Percentiles rank a stretch among this genome's conserved stretches.
These are phyloP conservation scores for Cladosporium sp. DNA, from an alignment of 2,329 filamentous ascomycete genomes.

Conservation along the genomic window DNA sequence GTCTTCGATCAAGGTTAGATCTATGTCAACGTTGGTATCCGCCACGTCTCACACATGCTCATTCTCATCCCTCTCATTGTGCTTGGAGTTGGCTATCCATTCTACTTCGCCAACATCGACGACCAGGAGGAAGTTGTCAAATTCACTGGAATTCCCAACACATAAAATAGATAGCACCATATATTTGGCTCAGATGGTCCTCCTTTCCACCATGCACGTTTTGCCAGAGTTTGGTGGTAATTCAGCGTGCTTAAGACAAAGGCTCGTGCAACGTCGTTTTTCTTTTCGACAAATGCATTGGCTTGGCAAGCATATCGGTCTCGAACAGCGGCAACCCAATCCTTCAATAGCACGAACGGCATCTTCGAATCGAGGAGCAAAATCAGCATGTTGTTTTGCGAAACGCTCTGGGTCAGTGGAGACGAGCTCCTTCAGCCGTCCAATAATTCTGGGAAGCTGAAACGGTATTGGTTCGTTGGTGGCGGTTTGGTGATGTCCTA, in stretches of 20 bases:
- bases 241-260: not conserved
- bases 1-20: not conserved
- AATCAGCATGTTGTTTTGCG: not conserved
- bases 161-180: not conserved
- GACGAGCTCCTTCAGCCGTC: not conserved
- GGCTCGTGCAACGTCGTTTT: not conserved
- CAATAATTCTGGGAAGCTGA: not conserved
- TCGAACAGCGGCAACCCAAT: not conserved
- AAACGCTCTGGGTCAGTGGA: not conserved
- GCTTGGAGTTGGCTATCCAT: not conserved
- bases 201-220: not conserved
- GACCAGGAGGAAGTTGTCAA: not conserved
- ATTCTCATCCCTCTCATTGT: not conserved
- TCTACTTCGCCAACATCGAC: not conserved
- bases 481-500: not conserved
- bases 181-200: not conserved
- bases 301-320: not conserved
- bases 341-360: not conserved
- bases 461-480: conserved; percentile 10
- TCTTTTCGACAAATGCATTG: not conserved
- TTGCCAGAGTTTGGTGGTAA: not conserved
- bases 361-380: not conserved
- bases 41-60: not conserved
- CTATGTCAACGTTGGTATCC: not conserved
- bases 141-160: not conserved